Conservation (phyloP, 345 rosid genomes). For the Murraya koenigii region DNA sequence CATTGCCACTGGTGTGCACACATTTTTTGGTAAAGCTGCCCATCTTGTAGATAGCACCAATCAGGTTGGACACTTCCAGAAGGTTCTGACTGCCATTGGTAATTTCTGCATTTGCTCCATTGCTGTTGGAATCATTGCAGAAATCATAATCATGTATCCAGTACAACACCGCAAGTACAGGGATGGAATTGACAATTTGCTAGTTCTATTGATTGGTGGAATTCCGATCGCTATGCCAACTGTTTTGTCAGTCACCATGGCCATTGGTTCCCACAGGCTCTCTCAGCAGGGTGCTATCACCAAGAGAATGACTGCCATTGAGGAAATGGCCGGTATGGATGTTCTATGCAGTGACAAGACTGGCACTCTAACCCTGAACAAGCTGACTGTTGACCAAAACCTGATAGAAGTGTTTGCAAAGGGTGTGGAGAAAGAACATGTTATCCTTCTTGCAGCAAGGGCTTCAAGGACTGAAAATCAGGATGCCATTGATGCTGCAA, state of each 20-base stretch:
- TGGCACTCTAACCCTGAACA: conserved; percentile 82
- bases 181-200: conserved; percentile 78
- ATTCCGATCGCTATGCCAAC: conserved; percentile 96
- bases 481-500: conserved; percentile 90
- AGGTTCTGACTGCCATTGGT: conserved; percentile 81
- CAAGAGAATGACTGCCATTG: conserved; percentile 96
- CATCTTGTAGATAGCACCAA: conserved; percentile 88
- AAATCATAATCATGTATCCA: conserved; percentile 76
- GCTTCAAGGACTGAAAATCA: conserved; percentile 88
- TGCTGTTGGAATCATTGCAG: conserved; percentile 61
- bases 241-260: conserved; percentile 95
- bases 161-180: conserved; percentile 73
- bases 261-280: conserved; percentile 86
- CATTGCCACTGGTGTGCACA: conserved; percentile 91
- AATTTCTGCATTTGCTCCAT: conserved; percentile 94
- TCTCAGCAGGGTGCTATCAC: conserved; percentile 88
- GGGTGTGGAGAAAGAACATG: conserved; percentile 70
- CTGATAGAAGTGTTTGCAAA: conserved; percentile 71
- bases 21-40: conserved; percentile 97
- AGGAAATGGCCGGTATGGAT: conserved; percentile 98
- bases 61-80: conserved; percentile 91
- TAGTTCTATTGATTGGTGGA: conserved; percentile 91
- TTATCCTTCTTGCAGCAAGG: conserved; percentile 79
- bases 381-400: conserved; percentile 70
- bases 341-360: conserved; percentile 94